Evolutionary conservation across 1,284 basidiomycete genomes (phyloP).

Genomic region (Ceratobasidium theobromae): DNA sequence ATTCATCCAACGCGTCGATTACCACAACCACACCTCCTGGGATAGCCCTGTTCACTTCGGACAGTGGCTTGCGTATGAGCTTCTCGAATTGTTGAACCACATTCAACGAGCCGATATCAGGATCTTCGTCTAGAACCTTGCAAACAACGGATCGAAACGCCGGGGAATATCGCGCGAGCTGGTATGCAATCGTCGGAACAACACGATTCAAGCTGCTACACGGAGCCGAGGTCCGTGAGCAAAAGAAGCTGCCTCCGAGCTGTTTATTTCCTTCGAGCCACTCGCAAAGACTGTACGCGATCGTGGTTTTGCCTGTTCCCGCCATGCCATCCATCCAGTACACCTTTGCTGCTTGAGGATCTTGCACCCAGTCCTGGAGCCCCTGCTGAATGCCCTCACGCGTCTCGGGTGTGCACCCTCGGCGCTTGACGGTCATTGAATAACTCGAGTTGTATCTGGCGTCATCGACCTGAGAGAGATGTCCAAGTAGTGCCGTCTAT

Average conservation of each 20-base stretch:
- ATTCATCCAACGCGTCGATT: conserved; percentile 18
- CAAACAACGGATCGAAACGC: background rate
- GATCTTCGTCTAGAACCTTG: background rate
- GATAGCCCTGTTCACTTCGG: background rate
- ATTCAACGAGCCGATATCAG: background rate
- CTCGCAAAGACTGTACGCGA: background rate
- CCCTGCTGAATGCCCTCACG: background rate
- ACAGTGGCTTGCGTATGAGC: background rate
- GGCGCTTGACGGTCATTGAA: background rate
- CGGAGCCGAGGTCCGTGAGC: background rate
- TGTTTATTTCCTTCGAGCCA: background rate
- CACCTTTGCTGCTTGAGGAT: background rate
- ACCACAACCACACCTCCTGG: background rate
- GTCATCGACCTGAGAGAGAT: background rate
- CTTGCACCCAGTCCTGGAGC: background rate
- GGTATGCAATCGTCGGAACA: conserved; percentile 5
- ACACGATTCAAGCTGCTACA: background rate
- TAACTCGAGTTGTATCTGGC: background rate
- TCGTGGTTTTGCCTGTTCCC: background rate
- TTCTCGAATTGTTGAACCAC: background rate
- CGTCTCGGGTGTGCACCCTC: background rate
- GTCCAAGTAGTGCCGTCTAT: background rate
- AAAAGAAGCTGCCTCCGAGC: conserved; percentile 14
- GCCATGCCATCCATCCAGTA: conserved; percentile 24
- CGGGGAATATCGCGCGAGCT: background rate